These are phyloP conservation scores for Backusella sp. DNA, from an alignment of 192 early-diverging fungal species.

Conservation along the genomic window DNA sequence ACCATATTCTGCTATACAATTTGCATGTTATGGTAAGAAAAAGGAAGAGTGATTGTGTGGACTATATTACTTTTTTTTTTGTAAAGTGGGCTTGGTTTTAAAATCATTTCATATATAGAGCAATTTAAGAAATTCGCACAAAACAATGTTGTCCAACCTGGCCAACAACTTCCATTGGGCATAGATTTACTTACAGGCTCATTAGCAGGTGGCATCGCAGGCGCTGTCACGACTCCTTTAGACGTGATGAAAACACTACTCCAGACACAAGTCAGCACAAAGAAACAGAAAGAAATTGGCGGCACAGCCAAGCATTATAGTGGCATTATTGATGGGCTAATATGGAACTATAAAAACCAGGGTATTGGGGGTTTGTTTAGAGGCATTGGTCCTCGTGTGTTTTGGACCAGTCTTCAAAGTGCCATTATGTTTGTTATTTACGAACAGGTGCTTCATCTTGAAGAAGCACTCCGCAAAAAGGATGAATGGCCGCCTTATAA, in stretches of 20 bases:
- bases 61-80: not conserved
- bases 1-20: constrained; percentile 58
- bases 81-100: not conserved
- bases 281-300: constrained; percentile 20
- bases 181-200: constrained; percentile 49
- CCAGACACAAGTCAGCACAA: constrained; percentile 48
- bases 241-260: constrained; percentile 60
- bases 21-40: constrained; percentile 56
- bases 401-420: constrained; percentile 68
- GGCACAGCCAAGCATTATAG: constrained; percentile 42
- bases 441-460: constrained; percentile 54
- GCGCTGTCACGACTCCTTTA: constrained; percentile 56
- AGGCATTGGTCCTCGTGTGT: constrained; percentile 71
- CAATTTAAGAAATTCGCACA: constrained; percentile 54
- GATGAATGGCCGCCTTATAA: constrained; percentile 32
- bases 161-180: constrained; percentile 43
- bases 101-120: constrained; percentile 32
- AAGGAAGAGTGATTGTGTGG: not conserved
- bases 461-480: constrained; percentile 32
- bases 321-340: constrained; percentile 53
- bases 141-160: constrained; percentile 32
- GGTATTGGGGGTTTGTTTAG: constrained; percentile 64
- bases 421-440: constrained; percentile 76
- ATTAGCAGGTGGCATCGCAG: constrained; percentile 56
- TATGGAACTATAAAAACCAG: constrained; percentile 57